phyloP scores from a whole-genome alignment of 768 basidiomycete species.

The Agrocybe chaxingu region DNA sequence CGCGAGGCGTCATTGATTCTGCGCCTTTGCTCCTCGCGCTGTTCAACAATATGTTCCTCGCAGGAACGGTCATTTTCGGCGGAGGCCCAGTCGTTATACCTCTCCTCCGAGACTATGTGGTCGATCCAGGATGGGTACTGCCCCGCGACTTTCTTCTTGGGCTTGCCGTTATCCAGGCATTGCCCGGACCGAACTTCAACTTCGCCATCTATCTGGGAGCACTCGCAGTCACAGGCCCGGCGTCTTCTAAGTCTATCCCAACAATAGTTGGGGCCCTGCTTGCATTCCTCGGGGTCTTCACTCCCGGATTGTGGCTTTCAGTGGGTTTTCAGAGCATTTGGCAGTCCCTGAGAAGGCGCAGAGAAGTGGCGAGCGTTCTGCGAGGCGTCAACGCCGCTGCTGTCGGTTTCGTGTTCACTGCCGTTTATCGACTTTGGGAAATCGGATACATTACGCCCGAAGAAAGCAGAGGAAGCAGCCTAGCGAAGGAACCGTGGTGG shows the following conservation, averaged over 20 bases:
- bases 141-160: slow-evolving; percentile 54
- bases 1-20: slow-evolving; percentile 21
- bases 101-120: slow-evolving; percentile 47
- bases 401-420: slow-evolving; percentile 39
- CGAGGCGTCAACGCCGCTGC: slow-evolving; percentile 40
- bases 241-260: slow-evolving; percentile 22
- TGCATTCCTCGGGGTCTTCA: slow-evolving; percentile 48
- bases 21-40: slow-evolving; percentile 29
- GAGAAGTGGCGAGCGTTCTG: slow-evolving; percentile 26
- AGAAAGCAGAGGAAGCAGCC: slow-evolving; percentile 23
- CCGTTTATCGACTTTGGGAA: slow-evolving; percentile 37
- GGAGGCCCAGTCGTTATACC: slow-evolving; percentile 60
- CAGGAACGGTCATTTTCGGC: slow-evolving; percentile 47
- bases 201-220: slow-evolving; percentile 52
- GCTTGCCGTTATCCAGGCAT: slow-evolving; percentile 45
- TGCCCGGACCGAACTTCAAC: slow-evolving; percentile 58
- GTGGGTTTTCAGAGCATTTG: slow-evolving; percentile 34
- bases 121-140: slow-evolving; percentile 48
- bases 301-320: slow-evolving; percentile 40
- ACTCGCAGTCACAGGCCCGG: slow-evolving; percentile 29
- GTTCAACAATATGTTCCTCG: slow-evolving; percentile 46
- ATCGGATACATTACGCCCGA: slow-evolving; percentile 31
- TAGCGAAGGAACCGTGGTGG: slow-evolving; percentile 46
- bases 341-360: slow-evolving; percentile 26
- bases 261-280: slow-evolving; percentile 40